phyloP scores from a whole-genome alignment of 176 grass and related monocot genomes.

The Pharus latifolius region DNA sequence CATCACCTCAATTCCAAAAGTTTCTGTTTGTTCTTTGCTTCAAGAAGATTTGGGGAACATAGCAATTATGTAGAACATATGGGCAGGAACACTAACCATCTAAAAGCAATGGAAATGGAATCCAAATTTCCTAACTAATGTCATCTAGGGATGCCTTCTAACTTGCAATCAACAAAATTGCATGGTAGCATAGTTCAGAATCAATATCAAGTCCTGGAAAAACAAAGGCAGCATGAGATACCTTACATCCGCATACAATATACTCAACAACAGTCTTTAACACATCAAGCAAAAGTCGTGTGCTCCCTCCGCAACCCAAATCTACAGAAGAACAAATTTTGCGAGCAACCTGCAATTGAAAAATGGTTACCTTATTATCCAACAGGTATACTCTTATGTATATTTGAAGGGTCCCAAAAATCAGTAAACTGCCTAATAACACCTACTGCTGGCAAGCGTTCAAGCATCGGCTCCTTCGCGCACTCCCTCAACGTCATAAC shows the following conservation, averaged over 20 bases:
- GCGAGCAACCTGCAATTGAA: slow-evolving; percentile 39
- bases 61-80: no score
- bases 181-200: background rate
- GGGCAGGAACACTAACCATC: no score
- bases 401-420: background rate
- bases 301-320: slow-evolving; percentile 38
- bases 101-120: no score
- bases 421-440: background rate
- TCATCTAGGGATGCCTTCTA: background rate
- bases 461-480: slow-evolving; percentile 17
- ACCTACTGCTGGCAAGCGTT: slow-evolving; percentile 48
- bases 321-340: slow-evolving; percentile 58
- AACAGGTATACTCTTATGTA: background rate
- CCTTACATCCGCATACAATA: slow-evolving; percentile 38
- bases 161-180: background rate
- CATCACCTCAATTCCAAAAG: no score
- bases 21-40: no score
- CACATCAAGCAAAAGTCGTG: slow-evolving; percentile 33
- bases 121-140: background rate
- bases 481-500: slow-evolving; percentile 19
- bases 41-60: no score
- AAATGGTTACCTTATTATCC: slow-evolving; percentile 3
- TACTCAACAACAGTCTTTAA: slow-evolving; percentile 24
- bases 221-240: slow-evolving; percentile 9
- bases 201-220: background rate